phyloP scores from a whole-genome alignment of 495 filamentous ascomycete genomes.

The Achaetomiella virescens region DNA sequence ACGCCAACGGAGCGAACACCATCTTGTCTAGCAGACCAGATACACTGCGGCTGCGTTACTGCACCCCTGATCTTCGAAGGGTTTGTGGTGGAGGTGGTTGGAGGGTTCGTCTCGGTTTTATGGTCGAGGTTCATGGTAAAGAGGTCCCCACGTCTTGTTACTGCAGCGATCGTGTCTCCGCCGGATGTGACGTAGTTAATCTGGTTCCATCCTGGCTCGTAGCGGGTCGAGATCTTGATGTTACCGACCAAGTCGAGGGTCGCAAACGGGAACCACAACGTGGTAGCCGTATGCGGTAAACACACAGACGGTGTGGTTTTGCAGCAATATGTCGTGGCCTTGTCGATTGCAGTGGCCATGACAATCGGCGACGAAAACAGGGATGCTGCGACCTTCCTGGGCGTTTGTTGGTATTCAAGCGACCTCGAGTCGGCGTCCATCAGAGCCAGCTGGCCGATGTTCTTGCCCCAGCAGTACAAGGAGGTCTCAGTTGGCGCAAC shows the following conservation, averaged over 20 bases:
- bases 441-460: conserved; percentile 87
- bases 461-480: conserved; percentile 92
- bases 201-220: conserved; percentile 55
- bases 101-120: conserved; percentile 53
- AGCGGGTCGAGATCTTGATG: conserved; percentile 57
- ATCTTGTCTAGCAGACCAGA: conserved; percentile 86
- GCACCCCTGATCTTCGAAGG: conserved; percentile 78
- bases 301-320: conserved; percentile 83
- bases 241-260: conserved; percentile 64
- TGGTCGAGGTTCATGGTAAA: conserved; percentile 71
- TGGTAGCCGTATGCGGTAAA: conserved; percentile 92
- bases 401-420: conserved; percentile 70
- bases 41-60: conserved; percentile 63
- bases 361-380: conserved; percentile 71
- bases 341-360: conserved; percentile 83
- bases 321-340: conserved; percentile 81
- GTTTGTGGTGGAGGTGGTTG: conserved; percentile 73
- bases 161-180: conserved; percentile 82
- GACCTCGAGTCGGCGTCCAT: conserved; percentile 93
- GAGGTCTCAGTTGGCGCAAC: conserved; percentile 77
- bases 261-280: conserved; percentile 68
- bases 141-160: conserved; percentile 76
- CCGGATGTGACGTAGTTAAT: conserved; percentile 73
- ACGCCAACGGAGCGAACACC: conserved; percentile 79
- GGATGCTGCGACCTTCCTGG: conserved; percentile 80